A percentile compares a stretch with the other conserved stretches of the same genome.
Evolutionary conservation across 2,329 filamentous ascomycete genomes (phyloP).

Genomic region (Cercospora nicotianae): DNA sequence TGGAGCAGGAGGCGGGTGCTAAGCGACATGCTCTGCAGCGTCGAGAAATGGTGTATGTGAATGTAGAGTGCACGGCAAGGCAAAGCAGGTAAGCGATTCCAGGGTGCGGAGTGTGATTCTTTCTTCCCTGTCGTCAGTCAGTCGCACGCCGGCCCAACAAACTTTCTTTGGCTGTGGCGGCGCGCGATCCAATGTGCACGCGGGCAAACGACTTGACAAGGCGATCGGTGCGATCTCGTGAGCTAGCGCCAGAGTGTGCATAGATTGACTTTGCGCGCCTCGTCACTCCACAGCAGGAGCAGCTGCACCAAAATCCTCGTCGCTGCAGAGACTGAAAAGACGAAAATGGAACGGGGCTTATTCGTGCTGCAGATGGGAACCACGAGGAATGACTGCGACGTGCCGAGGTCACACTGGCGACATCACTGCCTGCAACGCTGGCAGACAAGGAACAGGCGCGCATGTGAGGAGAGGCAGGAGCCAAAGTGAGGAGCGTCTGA

Average conservation of each 20-base stretch:
- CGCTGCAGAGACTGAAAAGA: background rate
- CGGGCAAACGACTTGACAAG: background rate
- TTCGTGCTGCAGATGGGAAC: background rate
- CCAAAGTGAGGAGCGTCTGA: background rate
- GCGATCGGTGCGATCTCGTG: constrained; percentile 10
- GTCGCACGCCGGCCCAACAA: background rate
- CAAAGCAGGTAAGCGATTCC: background rate
- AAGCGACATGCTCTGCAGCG: background rate
- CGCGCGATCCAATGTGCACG: background rate
- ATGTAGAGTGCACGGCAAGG: background rate
- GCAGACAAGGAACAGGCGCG: background rate
- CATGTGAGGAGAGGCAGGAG: background rate
- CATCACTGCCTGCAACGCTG: background rate
- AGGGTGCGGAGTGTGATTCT: background rate
- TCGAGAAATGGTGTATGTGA: background rate
- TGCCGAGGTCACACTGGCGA: background rate
- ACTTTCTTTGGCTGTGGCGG: background rate
- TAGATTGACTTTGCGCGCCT: constrained; percentile 4
- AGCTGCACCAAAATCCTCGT: background rate
- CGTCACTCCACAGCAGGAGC: background rate
- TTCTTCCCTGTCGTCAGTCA: background rate
- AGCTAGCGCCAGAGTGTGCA: background rate
- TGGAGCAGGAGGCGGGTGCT: background rate
- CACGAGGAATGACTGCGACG: background rate
- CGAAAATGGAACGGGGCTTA: background rate